A percentile compares a stretch with the other conserved stretches of the same genome.
These are phyloP conservation scores for Nakazawaea ambrosiae DNA, from an alignment of 805 yeast species.

Conservation along the genomic window DNA sequence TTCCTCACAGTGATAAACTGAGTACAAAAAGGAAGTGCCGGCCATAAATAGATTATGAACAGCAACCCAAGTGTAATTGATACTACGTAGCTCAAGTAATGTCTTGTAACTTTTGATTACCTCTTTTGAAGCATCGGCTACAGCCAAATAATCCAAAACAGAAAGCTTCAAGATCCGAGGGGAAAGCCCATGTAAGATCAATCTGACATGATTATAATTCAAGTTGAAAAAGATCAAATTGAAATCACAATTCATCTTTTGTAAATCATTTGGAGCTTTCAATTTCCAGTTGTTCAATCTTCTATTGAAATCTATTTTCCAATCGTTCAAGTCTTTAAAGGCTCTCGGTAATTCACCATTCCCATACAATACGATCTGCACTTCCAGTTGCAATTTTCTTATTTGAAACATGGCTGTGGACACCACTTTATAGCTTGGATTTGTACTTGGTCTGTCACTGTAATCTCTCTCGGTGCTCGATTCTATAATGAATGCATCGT, in stretches of 20 bases:
- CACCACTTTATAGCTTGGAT: constrained; percentile 62
- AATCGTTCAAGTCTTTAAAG: constrained; percentile 43
- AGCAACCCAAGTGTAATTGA: constrained; percentile 91
- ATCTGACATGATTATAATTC: constrained; percentile 69
- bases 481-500: constrained; percentile 54
- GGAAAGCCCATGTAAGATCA: constrained; percentile 69
- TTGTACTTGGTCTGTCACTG: constrained; percentile 26
- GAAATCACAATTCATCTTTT: constrained; percentile 68
- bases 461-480: constrained; percentile 30
- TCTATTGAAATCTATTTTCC: constrained; percentile 51
- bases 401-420: constrained; percentile 62
- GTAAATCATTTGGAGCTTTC: constrained; percentile 45
- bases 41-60: constrained; percentile 87
- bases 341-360: constrained; percentile 63
- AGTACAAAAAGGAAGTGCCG: constrained; percentile 75
- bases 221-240: constrained; percentile 62
- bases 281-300: constrained; percentile 59
- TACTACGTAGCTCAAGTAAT: constrained; percentile 45
- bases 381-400: constrained; percentile 70
- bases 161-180: constrained; percentile 58
- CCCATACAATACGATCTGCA: constrained; percentile 67
- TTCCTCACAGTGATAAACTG: constrained; percentile 62
- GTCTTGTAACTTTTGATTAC: constrained; percentile 58
- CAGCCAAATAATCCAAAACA: constrained; percentile 44
- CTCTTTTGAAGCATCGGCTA: constrained; percentile 59